Conservation (phyloP, 176 grass and related monocot genomes). For the Canna indica region DNA sequence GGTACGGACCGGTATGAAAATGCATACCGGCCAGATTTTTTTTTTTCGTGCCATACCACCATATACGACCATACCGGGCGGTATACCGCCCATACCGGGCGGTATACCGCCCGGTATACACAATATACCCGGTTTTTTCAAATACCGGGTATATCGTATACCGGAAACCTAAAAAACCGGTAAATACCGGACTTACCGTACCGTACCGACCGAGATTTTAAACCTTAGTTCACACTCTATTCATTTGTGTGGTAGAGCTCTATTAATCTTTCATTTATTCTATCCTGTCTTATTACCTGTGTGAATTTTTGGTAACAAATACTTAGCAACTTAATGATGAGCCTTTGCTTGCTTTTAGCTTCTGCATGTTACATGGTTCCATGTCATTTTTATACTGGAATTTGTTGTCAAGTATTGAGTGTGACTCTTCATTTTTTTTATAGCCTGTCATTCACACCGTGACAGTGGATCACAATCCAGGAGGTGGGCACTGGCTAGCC, state of each 20-base stretch:
- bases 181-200: too few relatives aligned
- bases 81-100: too few relatives aligned
- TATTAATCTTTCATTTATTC: neutral
- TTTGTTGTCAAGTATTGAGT: neutral
- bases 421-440: constrained; percentile 28
- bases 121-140: too few relatives aligned
- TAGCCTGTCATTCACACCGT: constrained; percentile 73
- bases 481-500: constrained; percentile 83
- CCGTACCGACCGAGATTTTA: too few relatives aligned
- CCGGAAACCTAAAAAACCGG: too few relatives aligned
- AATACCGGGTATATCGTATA: too few relatives aligned
- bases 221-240: neutral
- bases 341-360: neutral
- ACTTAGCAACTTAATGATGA: neutral
- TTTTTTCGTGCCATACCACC: too few relatives aligned
- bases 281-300: neutral
- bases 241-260: neutral
- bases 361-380: neutral
- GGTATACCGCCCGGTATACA: too few relatives aligned
- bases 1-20: too few relatives aligned
- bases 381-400: neutral
- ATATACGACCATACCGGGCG: too few relatives aligned
- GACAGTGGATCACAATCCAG: constrained; percentile 95
- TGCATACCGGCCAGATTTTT: too few relatives aligned
- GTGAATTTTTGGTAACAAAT: neutral